Evolutionary conservation across 306 rosid species (phyloP).

Genomic region (Clitoria ternatea): DNA sequence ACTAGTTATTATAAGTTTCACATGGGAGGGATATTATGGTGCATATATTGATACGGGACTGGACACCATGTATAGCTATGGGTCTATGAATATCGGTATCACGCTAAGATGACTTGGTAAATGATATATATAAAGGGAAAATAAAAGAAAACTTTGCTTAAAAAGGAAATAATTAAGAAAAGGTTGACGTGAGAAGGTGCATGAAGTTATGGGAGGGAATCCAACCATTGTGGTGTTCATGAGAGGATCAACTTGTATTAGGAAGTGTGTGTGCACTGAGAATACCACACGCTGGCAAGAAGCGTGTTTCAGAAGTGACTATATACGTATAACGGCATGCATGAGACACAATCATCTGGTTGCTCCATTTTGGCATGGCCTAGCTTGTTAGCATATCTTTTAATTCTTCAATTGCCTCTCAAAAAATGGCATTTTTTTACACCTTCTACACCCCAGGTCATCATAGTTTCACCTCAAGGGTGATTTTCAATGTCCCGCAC

Average conservation of each 20-base stretch:
- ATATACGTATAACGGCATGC: slow-evolving; percentile 29
- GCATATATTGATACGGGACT: no score
- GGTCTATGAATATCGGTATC: no score
- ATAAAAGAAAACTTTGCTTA: neutral
- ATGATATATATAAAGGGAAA: neutral
- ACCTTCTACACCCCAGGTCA: neutral
- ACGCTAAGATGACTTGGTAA: no score
- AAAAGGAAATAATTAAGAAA: neutral
- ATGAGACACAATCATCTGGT: slow-evolving; percentile 48
- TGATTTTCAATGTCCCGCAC: no score
- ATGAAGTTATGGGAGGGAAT: slow-evolving; percentile 21
- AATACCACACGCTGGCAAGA: slow-evolving; percentile 21
- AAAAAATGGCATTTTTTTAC: slow-evolving; percentile 1
- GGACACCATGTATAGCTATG: no score
- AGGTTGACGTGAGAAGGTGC: neutral
- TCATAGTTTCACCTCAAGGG: neutral
- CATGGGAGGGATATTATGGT: no score
- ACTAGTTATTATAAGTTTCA: no score
- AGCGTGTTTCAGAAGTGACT: slow-evolving; percentile 35
- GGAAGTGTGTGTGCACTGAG: slow-evolving; percentile 19
- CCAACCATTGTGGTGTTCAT: slow-evolving; percentile 2
- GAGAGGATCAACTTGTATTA: neutral
- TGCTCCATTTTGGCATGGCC: slow-evolving; percentile 31
- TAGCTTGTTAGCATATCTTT: neutral
- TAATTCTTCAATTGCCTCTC: slow-evolving; percentile 2